phyloP scores from a whole-genome alignment of 1,284 basidiomycete species.

The Leccinum brunneo-olivaceum region DNA sequence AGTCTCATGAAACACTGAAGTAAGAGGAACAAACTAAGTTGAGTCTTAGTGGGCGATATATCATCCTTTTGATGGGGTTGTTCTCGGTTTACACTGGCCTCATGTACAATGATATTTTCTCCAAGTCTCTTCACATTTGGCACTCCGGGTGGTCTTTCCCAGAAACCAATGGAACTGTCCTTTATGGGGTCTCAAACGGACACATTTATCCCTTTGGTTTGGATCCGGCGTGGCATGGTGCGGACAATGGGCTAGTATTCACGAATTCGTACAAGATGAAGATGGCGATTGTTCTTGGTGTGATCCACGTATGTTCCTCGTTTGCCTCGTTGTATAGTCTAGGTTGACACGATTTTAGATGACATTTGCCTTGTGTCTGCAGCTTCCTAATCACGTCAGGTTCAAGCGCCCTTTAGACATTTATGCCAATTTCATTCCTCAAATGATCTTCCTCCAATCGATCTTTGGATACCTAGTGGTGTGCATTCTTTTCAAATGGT shows the following conservation, averaged over 20 bases:
- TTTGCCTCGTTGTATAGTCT: constrained; percentile 4
- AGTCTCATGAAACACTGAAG: constrained; percentile 33
- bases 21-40: constrained; percentile 12
- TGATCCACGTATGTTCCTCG: constrained; percentile 75
- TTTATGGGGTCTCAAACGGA: constrained; percentile 51
- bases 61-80: constrained; percentile 93
- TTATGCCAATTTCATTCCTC: constrained; percentile 92
- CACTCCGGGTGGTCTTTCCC: constrained; percentile 87
- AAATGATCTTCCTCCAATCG: constrained; percentile 94
- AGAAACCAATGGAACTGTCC: constrained; percentile 39
- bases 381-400: constrained; percentile 91
- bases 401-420: constrained; percentile 86
- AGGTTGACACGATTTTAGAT: constrained; percentile 53
- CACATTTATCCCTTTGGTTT: constrained; percentile 87
- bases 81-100: constrained; percentile 96
- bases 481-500: constrained; percentile 98
- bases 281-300: constrained; percentile 96
- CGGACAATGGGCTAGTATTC: constrained; percentile 90
- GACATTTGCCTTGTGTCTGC: constrained; percentile 95
- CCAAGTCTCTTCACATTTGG: constrained; percentile 85
- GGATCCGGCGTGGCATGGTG: constrained; percentile 93
- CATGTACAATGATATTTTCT: constrained; percentile 99
- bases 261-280: constrained; percentile 99
- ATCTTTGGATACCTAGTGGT: constrained; percentile 96
- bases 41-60: constrained; percentile 83